Conservation (phyloP, 345 rosid genomes). For the Hirschfeldia incana region DNA sequence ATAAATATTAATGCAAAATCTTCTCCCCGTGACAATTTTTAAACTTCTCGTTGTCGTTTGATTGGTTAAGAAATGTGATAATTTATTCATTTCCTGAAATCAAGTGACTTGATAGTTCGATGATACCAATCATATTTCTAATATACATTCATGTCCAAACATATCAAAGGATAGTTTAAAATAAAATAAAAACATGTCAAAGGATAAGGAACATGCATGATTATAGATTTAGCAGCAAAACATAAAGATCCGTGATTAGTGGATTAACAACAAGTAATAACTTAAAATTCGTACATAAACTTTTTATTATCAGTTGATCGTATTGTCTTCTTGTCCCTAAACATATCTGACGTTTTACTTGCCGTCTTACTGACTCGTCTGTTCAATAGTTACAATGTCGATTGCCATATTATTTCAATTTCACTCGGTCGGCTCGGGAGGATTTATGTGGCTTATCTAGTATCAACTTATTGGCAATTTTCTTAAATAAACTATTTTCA, state of each 20-base stretch:
- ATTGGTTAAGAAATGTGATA: neutral
- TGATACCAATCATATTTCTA: too few species aligned
- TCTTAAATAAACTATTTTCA: too few species aligned
- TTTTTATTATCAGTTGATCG: neutral
- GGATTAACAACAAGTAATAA: conserved; percentile 23
- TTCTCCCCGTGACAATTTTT: too few species aligned
- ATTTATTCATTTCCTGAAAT: conserved; percentile 18
- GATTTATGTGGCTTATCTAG: too few species aligned
- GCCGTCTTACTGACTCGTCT: neutral
- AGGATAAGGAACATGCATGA: conserved; percentile 31
- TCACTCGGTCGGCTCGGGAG: too few species aligned
- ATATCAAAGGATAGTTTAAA: too few species aligned
- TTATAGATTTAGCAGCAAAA: conserved; percentile 26
- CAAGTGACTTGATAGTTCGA: conserved; percentile 10
- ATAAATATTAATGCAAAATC: too few species aligned
- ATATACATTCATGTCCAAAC: too few species aligned
- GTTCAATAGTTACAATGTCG: neutral
- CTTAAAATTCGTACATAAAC: neutral
- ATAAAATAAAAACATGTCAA: conserved; percentile 7
- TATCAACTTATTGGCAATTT: too few species aligned
- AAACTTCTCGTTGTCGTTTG: neutral
- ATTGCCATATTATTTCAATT: neutral
- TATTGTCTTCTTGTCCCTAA: conserved; percentile 29
- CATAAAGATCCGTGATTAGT: conserved; percentile 37
- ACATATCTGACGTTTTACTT: conserved; percentile 35